These are phyloP conservation scores for Calonectria naviculata DNA, from an alignment of 2,329 filamentous ascomycete genomes.

Conservation along the genomic window DNA sequence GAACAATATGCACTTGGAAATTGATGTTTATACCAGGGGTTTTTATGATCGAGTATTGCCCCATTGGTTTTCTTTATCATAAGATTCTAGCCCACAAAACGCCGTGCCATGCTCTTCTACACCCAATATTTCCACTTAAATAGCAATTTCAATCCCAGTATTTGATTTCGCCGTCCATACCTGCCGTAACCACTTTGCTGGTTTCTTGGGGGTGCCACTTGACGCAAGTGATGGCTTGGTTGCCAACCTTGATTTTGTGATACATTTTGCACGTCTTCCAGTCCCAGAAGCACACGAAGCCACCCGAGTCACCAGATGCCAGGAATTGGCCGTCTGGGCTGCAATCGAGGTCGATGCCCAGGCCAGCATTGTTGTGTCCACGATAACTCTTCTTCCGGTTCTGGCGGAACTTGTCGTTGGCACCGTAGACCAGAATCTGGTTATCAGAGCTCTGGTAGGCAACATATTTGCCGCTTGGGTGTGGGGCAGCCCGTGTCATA, in stretches of 20 bases:
- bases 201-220: conserved; percentile 99
- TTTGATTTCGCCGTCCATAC: conserved; percentile 87
- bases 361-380: conserved; percentile 95
- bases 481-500: conserved; percentile 85
- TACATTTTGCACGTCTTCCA: conserved; percentile 99
- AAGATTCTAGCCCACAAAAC: conserved; percentile 30
- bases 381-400: conserved; percentile 98
- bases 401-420: conserved; percentile 95
- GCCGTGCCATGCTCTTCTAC: conserved; percentile 37
- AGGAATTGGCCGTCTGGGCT: conserved; percentile 94
- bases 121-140: conserved; percentile 9
- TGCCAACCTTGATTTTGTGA: conserved; percentile 91
- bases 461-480: conserved; percentile 93
- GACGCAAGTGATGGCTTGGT: conserved; percentile 84
- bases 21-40: too few species aligned
- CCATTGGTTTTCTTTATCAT: conserved; percentile 15
- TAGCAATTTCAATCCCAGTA: conserved; percentile 82
- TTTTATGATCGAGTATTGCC: not conserved
- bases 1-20: not conserved
- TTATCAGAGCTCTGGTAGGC: conserved; percentile 96
- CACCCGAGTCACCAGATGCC: conserved; percentile 85
- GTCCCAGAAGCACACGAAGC: conserved; percentile 97
- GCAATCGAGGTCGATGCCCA: conserved; percentile 89
- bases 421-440: conserved; percentile 95
- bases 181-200: conserved; percentile 91